These are phyloP conservation scores for Syzygium aqueum DNA, from an alignment of 345 rosid genomes.

Conservation along the genomic window DNA sequence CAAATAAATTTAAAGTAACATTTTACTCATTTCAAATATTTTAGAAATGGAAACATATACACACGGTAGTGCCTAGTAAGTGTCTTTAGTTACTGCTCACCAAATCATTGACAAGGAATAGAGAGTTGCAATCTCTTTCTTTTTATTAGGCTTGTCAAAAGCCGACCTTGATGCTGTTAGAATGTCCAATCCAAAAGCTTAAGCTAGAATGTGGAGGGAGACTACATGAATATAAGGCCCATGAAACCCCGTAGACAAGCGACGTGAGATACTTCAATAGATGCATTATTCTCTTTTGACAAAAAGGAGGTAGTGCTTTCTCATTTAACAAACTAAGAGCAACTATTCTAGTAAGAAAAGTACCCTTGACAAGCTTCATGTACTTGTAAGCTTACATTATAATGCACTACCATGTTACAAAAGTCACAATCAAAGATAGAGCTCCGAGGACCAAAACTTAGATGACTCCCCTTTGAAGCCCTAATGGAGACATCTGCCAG, in stretches of 20 bases:
- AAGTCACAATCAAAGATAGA: not conserved
- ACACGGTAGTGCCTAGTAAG: not conserved
- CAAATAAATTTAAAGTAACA: not conserved
- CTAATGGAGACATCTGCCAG: not conserved
- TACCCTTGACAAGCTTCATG: not conserved
- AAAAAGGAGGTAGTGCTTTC: not conserved
- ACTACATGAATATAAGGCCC: not conserved
- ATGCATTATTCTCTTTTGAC: not conserved
- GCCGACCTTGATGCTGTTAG: not conserved
- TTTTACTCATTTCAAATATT: not conserved
- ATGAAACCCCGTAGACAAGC: not conserved
- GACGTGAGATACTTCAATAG: not conserved
- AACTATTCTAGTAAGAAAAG: not conserved
- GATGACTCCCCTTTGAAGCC: not conserved
- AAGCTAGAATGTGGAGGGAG: not conserved
- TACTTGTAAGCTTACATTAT: not conserved
- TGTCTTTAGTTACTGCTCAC: not conserved
- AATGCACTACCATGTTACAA: not conserved
- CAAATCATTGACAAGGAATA: not conserved
- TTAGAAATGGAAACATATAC: not conserved
- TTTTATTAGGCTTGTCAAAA: not conserved
- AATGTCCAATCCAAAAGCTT: not conserved
- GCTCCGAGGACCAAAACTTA: not conserved
- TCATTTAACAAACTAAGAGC: not conserved
- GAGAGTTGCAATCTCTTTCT: not conserved